phyloP scores from a whole-genome alignment of 2,329 filamentous ascomycete species.

The Exophiala viscosa region DNA sequence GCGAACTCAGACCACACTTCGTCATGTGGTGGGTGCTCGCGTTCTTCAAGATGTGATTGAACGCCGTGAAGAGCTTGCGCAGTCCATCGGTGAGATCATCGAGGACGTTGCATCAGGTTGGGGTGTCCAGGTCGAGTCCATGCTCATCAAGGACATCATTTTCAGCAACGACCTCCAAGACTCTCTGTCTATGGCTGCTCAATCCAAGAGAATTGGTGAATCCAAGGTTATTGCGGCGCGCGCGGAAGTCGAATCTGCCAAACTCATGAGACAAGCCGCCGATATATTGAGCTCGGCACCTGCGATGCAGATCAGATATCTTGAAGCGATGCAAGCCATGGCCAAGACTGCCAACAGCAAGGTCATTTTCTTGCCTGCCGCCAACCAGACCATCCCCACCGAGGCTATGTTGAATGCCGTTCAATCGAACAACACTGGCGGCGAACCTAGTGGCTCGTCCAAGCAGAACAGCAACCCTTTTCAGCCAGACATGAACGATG shows the following conservation, averaged over 20 bases:
- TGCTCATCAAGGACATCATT: slow-evolving; percentile 99
- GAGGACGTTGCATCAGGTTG: slow-evolving; percentile 90
- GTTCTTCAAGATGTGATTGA: slow-evolving; percentile 98
- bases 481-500: slow-evolving; percentile 44
- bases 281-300: slow-evolving; percentile 89
- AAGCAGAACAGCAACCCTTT: slow-evolving; percentile 40
- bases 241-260: slow-evolving; percentile 93
- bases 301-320: slow-evolving; percentile 96
- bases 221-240: slow-evolving; percentile 97
- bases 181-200: slow-evolving; percentile 93
- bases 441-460: slow-evolving; percentile 48
- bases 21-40: slow-evolving; percentile 92
- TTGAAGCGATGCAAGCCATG: slow-evolving; percentile 99
- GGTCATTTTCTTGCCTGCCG: slow-evolving; percentile 74
- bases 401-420: slow-evolving; percentile 46
- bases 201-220: slow-evolving; percentile 97
- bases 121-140: slow-evolving; percentile 95
- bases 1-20: slow-evolving; percentile 94
- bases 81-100: slow-evolving; percentile 94
- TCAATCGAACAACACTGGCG: slow-evolving; percentile 44
- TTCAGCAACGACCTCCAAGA: slow-evolving; percentile 96
- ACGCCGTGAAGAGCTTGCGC: slow-evolving; percentile 92
- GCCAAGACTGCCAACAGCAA: slow-evolving; percentile 87
- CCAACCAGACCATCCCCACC: slow-evolving; percentile 56
- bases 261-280: slow-evolving; percentile 73